Percentiles rank a stretch among this genome's conserved stretches.
These are phyloP conservation scores for Hymenoscyphus fraxineus DNA, from an alignment of 2,329 filamentous ascomycete genomes.

Conservation along the genomic window DNA sequence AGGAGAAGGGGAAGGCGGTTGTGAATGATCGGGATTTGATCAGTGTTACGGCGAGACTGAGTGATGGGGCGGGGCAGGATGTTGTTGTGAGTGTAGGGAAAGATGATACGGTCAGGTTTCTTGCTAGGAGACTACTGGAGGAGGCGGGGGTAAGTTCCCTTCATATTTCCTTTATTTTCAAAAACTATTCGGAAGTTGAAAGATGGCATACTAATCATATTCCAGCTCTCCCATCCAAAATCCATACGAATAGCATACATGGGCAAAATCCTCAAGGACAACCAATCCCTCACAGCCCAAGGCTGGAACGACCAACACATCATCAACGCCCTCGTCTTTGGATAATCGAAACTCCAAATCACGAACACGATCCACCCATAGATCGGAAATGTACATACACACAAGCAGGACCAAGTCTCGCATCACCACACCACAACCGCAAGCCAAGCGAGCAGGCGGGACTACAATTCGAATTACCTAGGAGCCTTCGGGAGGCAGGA, in stretches of 20 bases:
- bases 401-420: not conserved
- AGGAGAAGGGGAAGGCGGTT: slow-evolving; percentile 42
- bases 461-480: no score
- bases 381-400: not conserved
- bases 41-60: slow-evolving; percentile 26
- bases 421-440: not conserved
- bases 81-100: slow-evolving; percentile 54
- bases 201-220: not conserved
- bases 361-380: not conserved
- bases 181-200: slow-evolving; percentile 5
- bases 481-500: not conserved
- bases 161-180: not conserved
- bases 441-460: no score
- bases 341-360: not conserved
- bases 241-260: slow-evolving; percentile 73
- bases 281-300: slow-evolving; percentile 59
- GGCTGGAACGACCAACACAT: slow-evolving; percentile 74
- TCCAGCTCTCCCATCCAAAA: slow-evolving; percentile 51
- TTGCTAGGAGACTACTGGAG: slow-evolving; percentile 61
- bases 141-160: slow-evolving; percentile 55
- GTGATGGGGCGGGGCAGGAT: slow-evolving; percentile 53
- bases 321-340: slow-evolving; percentile 67
- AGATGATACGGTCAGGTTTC: slow-evolving; percentile 58
- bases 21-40: slow-evolving; percentile 26
- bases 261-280: slow-evolving; percentile 74